These are phyloP conservation scores for Diaporthe humulicola DNA, from an alignment of 2,329 filamentous ascomycete species.

Conservation along the genomic window DNA sequence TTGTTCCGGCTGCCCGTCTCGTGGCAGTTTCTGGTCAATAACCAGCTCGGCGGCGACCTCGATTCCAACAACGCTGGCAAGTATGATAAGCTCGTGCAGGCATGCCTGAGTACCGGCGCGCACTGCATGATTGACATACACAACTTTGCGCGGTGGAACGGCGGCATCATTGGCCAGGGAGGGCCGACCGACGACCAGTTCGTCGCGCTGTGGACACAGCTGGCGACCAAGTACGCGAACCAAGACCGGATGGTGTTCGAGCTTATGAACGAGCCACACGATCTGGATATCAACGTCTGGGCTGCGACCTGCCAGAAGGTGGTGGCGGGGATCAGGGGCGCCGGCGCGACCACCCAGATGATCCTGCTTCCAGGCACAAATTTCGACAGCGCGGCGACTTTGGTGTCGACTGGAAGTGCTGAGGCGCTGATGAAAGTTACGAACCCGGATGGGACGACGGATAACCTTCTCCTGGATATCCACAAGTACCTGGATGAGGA, in stretches of 20 bases:
- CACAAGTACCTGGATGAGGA: conserved; percentile 71
- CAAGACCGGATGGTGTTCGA: conserved; percentile 70
- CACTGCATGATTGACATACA: conserved; percentile 61
- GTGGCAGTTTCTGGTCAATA: conserved; percentile 65
- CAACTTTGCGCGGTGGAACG: conserved; percentile 67
- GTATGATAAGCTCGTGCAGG: conserved; percentile 64
- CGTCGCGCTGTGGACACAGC: conserved; percentile 66
- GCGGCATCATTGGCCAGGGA: conserved; percentile 71
- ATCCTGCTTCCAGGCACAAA: conserved; percentile 74
- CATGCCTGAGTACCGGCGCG: conserved; percentile 61
- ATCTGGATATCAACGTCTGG: conserved; percentile 65
- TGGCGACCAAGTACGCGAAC: conserved; percentile 68
- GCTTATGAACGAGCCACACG: conserved; percentile 77
- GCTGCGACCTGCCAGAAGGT: conserved; percentile 70
- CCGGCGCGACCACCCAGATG: conserved; percentile 68
- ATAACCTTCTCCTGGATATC: conserved; percentile 68
- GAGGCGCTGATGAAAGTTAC: conserved; percentile 64
- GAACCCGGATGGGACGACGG: conserved; percentile 68
- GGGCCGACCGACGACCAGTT: conserved; percentile 69
- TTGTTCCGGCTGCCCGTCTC: conserved; percentile 67
- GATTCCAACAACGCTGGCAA: conserved; percentile 55
- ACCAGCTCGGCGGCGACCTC: conserved; percentile 57
- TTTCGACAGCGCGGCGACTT: conserved; percentile 65
- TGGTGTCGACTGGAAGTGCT: conserved; percentile 63
- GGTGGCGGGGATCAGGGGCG: conserved; percentile 75